Percentiles rank a stretch among this genome's conserved stretches.
Evolutionary conservation across 108 stramenopile species (phyloP).

Genomic region (Nannochloropsis salina): DNA sequence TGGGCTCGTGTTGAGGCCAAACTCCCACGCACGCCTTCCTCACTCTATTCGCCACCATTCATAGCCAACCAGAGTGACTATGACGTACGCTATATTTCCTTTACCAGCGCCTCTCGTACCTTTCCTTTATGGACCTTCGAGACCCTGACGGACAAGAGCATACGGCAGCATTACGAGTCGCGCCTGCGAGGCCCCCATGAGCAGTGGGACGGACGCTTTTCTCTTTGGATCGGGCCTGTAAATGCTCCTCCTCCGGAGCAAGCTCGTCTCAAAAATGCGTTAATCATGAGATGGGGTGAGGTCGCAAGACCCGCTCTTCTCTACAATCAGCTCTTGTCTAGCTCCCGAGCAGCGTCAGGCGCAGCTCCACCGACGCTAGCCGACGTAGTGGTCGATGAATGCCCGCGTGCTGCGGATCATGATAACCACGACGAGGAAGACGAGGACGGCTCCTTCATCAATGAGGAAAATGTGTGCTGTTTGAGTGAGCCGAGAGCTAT

Average conservation of each 20-base stretch:
- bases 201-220: not conserved
- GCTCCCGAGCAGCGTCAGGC: not conserved
- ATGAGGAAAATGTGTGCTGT: not conserved
- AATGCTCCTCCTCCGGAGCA: not conserved
- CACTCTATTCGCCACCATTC: not conserved
- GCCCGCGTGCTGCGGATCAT: not conserved
- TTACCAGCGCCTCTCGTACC: conserved; percentile 11
- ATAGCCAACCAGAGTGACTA: not conserved
- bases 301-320: conserved; percentile 2
- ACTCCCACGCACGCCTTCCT: not conserved
- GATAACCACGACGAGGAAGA: conserved; percentile 10
- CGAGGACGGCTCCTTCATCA: not conserved
- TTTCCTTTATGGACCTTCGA: not conserved
- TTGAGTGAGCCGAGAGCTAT: not conserved
- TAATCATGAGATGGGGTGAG: not conserved
- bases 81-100: not conserved
- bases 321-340: conserved; percentile 2
- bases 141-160: not conserved
- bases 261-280: not conserved
- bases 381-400: not conserved
- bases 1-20: not conserved
- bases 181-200: not conserved
- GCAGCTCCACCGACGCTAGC: not conserved
- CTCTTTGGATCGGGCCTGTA: not conserved
- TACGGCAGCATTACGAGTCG: not conserved